phyloP scores from a whole-genome alignment of 441 rosid genomes.

The Biscutella laevigata region DNA sequence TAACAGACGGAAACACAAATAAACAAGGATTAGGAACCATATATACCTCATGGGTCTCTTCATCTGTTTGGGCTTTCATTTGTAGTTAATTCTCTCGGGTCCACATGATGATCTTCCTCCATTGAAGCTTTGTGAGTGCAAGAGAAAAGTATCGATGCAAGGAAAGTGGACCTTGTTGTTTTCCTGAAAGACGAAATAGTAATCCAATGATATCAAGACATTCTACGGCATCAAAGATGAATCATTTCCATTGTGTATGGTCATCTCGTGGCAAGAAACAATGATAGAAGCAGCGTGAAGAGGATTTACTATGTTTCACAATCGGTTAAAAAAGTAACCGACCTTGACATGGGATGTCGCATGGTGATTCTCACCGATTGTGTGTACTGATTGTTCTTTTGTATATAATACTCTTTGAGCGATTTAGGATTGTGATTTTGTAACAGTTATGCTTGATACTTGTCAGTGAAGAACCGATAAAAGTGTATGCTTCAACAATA shows the following conservation, averaged over 20 bases:
- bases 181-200: conserved; percentile 73
- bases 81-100: no score
- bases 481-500: conserved; percentile 40
- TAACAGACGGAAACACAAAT: no score
- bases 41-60: no score
- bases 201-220: conserved; percentile 57
- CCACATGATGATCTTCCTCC: no score
- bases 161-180: conserved; percentile 93
- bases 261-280: conserved; percentile 79
- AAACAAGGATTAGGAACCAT: no score
- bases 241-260: conserved; percentile 58
- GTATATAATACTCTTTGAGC: no score
- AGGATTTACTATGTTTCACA: conserved; percentile 83
- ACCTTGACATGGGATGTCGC: conserved; percentile 74
- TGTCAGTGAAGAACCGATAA: conserved; percentile 28
- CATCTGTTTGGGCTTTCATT: no score
- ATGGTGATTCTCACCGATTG: conserved; percentile 62
- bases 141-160: conserved; percentile 58
- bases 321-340: conserved; percentile 69
- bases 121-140: no score
- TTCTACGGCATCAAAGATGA: conserved; percentile 67
- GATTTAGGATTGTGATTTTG: background rate
- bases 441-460: background rate
- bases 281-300: conserved; percentile 64
- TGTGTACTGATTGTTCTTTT: no score